Evolutionary conservation across 352 stramenopile genomes (phyloP).

Genomic region (Hyaloperonospora arabidopsidis): DNA sequence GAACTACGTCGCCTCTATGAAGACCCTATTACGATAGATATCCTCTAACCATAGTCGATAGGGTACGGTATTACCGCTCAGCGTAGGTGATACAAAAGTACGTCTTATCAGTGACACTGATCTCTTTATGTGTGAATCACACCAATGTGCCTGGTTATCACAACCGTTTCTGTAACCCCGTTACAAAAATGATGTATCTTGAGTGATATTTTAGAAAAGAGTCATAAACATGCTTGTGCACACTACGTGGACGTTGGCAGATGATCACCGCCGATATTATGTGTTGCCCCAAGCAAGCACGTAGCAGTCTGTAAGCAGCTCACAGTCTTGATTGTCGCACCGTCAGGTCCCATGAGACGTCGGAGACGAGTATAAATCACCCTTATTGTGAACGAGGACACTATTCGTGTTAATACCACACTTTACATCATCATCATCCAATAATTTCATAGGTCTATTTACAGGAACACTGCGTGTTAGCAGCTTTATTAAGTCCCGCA

Average conservation of each 20-base stretch:
- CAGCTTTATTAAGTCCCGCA: slow-evolving; percentile 97
- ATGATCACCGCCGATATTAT: slow-evolving; percentile 85
- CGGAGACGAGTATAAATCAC: slow-evolving; percentile 98
- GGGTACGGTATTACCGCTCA: too few relatives aligned
- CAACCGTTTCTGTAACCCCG: too few relatives aligned
- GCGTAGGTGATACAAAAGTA: too few relatives aligned
- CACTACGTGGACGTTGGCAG: slow-evolving; percentile 90
- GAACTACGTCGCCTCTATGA: too few relatives aligned
- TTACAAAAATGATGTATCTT: too few relatives aligned
- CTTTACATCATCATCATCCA: slow-evolving; percentile 98
- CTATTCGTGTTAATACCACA: slow-evolving; percentile 99
- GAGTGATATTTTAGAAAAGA: slow-evolving; percentile 99
- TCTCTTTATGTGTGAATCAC: too few relatives aligned
- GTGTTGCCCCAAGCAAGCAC: slow-evolving; percentile 99
- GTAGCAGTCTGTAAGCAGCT: slow-evolving; percentile 99
- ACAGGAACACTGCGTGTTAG: slow-evolving; percentile 95
- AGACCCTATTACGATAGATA: too few relatives aligned
- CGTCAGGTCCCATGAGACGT: slow-evolving; percentile 95
- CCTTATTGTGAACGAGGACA: slow-evolving; percentile 97
- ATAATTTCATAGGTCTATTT: slow-evolving; percentile 92
- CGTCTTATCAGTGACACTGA: too few relatives aligned
- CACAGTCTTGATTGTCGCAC: slow-evolving; percentile 96
- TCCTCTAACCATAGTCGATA: too few relatives aligned
- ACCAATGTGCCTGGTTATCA: too few relatives aligned
- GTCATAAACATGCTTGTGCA: slow-evolving; percentile 96